These are phyloP conservation scores for Trichoderma atroviride DNA, from an alignment of 2,329 filamentous ascomycete species.

Conservation along the genomic window DNA sequence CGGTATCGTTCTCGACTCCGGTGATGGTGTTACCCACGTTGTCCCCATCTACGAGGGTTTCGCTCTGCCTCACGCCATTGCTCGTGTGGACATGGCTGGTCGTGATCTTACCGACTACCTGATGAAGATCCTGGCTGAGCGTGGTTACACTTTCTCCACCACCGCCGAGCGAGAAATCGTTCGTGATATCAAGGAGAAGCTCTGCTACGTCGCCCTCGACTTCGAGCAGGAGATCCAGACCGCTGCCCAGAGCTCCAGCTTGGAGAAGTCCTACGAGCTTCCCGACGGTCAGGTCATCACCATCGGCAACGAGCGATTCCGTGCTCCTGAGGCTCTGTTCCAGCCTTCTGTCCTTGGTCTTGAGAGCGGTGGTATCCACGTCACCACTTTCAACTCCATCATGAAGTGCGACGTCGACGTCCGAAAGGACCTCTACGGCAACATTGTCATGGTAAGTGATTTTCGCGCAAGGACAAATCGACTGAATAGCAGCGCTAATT, in stretches of 20 bases:
- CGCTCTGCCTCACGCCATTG: constrained; percentile 99
- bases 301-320: constrained; percentile 99
- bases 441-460: constrained; percentile 97
- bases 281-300: constrained; percentile 99
- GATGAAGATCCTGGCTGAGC: constrained; percentile 99
- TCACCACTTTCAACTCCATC: constrained; percentile 99
- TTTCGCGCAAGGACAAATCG: constrained; percentile 38
- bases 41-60: constrained; percentile 99
- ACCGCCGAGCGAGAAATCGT: constrained; percentile 99
- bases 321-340: constrained; percentile 99
- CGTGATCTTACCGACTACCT: constrained; percentile 99
- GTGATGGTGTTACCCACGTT: constrained; percentile 99
- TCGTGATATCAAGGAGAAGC: constrained; percentile 99
- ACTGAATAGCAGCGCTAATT: not conserved
- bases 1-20: constrained; percentile 99
- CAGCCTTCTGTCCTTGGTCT: constrained; percentile 97
- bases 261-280: constrained; percentile 99
- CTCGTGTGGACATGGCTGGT: constrained; percentile 99
- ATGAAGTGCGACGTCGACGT: constrained; percentile 99
- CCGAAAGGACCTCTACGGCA: constrained; percentile 99
- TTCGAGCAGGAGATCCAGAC: constrained; percentile 99
- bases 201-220: constrained; percentile 99
- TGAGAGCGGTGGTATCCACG: constrained; percentile 98
- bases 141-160: constrained; percentile 99
- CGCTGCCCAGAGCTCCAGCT: constrained; percentile 94